Conservation (phyloP, 2,329 filamentous ascomycete species). For the Nigrospora oryzae region DNA sequence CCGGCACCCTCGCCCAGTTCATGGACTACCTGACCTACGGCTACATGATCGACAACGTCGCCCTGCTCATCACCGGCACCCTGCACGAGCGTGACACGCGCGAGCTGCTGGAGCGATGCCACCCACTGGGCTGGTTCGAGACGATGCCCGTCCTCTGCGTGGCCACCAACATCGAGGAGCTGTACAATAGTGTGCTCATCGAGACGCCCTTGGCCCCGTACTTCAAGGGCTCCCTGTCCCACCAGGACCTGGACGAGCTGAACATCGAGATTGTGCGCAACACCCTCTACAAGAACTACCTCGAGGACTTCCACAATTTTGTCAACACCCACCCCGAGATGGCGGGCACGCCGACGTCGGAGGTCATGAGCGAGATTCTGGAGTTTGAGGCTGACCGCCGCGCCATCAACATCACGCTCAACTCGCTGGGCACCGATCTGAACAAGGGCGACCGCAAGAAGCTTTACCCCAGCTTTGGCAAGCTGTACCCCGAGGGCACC, state of each 20-base stretch:
- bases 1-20: constrained; percentile 84
- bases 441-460: constrained; percentile 91
- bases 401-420: constrained; percentile 98
- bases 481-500: constrained; percentile 87
- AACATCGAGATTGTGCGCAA: constrained; percentile 99
- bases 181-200: constrained; percentile 96
- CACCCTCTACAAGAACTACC: constrained; percentile 98
- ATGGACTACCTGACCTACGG: constrained; percentile 98
- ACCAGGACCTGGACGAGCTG: constrained; percentile 94
- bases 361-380: constrained; percentile 92
- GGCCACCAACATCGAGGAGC: constrained; percentile 94
- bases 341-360: constrained; percentile 77
- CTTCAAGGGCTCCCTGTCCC: constrained; percentile 93
- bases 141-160: constrained; percentile 97
- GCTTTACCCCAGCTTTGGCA: constrained; percentile 87
- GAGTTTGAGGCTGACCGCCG: constrained; percentile 95
- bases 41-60: constrained; percentile 99
- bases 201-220: constrained; percentile 94
- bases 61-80: constrained; percentile 93
- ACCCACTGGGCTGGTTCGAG: constrained; percentile 97
- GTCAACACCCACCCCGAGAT: constrained; percentile 86
- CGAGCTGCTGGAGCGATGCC: constrained; percentile 90
- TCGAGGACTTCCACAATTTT: constrained; percentile 95
- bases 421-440: constrained; percentile 95
- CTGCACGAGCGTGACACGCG: constrained; percentile 95